Conservation (phyloP, 148 eudicot species). For the Talinum fruticosum region DNA sequence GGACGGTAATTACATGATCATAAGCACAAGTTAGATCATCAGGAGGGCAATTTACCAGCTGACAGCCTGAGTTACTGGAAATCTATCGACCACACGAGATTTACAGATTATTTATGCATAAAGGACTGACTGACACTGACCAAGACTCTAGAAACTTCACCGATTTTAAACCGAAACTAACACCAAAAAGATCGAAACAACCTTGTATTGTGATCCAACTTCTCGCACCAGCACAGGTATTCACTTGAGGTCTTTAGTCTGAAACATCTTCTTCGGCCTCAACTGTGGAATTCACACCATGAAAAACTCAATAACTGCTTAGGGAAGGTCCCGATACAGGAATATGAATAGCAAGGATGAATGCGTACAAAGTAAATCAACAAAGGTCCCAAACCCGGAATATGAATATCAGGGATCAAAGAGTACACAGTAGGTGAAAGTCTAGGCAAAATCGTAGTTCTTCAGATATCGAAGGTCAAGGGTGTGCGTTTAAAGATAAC, state of each 20-base stretch:
- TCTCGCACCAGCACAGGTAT: not conserved
- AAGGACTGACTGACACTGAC: not conserved
- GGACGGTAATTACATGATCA: not conserved
- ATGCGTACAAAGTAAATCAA: no score
- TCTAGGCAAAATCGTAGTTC: no score
- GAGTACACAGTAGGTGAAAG: no score
- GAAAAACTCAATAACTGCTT: no score
- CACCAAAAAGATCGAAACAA: not conserved
- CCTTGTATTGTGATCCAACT: not conserved
- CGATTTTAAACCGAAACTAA: not conserved
- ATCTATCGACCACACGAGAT: not conserved
- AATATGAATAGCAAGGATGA: no score
- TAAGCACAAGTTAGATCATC: not conserved
- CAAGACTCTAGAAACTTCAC: not conserved
- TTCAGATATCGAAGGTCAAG: no score
- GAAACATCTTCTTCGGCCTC: slow-evolving; percentile 21
- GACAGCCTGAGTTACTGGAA: not conserved
- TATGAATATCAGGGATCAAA: no score
- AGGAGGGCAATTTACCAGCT: not conserved
- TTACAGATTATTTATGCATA: not conserved
- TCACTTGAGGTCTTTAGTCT: not conserved
- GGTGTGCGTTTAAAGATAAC: no score
- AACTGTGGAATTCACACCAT: not conserved
- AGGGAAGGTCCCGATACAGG: no score
- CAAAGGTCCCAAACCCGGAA: no score